Evolutionary conservation across 1,284 basidiomycete species (phyloP).

Genomic region (Trametes pubescens): DNA sequence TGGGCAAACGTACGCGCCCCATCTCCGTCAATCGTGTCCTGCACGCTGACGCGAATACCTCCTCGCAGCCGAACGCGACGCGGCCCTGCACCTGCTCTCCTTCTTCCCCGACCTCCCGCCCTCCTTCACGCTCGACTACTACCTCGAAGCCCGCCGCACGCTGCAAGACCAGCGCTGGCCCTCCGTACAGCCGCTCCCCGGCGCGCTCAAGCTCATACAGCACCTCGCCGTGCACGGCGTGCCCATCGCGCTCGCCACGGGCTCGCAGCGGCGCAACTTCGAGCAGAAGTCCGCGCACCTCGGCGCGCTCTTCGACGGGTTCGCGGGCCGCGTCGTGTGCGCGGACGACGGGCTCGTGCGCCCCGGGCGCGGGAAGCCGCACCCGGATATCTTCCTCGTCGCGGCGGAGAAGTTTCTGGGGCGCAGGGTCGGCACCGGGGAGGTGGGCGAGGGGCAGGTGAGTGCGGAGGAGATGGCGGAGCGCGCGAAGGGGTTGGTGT

Average conservation of each 20-base stretch:
- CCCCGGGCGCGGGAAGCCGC: slow-evolving; percentile 65
- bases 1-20: slow-evolving; percentile 77
- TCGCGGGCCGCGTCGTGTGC: slow-evolving; percentile 71
- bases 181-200: slow-evolving; percentile 71
- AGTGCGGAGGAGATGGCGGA: slow-evolving; percentile 54
- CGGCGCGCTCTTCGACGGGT: slow-evolving; percentile 54
- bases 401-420: slow-evolving; percentile 67
- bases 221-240: slow-evolving; percentile 72
- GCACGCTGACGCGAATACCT: slow-evolving; percentile 1
- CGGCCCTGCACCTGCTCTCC: slow-evolving; percentile 71
- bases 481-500: slow-evolving; percentile 70
- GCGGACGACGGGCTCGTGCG: slow-evolving; percentile 62
- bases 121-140: slow-evolving; percentile 61
- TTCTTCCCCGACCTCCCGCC: slow-evolving; percentile 73
- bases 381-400: slow-evolving; percentile 77
- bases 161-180: slow-evolving; percentile 74
- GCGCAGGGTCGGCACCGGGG: slow-evolving; percentile 59
- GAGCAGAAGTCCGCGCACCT: slow-evolving; percentile 70
- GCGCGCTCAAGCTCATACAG: slow-evolving; percentile 65
- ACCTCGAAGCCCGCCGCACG: slow-evolving; percentile 60
- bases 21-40: neutral
- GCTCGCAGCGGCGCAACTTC: slow-evolving; percentile 70
- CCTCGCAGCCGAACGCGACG: slow-evolving; percentile 67
- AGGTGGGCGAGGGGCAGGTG: slow-evolving; percentile 42
- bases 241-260: slow-evolving; percentile 81